phyloP scores from a whole-genome alignment of 805 yeast genomes.

The Barnettozyma botsteinii region DNA sequence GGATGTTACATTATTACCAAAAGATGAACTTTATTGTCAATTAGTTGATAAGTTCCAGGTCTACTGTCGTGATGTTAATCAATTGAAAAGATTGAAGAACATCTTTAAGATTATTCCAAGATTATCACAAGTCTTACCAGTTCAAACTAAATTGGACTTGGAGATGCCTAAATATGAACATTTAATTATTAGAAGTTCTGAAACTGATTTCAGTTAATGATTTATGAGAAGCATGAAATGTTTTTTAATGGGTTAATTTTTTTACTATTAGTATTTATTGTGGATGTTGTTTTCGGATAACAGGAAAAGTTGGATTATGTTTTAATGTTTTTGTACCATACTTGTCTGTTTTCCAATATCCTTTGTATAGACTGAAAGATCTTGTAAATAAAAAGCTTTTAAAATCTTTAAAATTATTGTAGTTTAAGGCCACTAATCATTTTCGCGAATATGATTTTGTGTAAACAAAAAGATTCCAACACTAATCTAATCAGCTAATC shows the following conservation, averaged over 20 bases:
- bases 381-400: too few relatives aligned
- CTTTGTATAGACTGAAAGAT: too few relatives aligned
- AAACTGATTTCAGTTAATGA: neutral
- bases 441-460: too few relatives aligned
- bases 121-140: constrained; percentile 4
- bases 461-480: too few relatives aligned
- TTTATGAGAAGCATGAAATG: neutral
- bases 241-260: too few relatives aligned
- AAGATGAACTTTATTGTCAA: constrained; percentile 20
- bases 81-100: constrained; percentile 9
- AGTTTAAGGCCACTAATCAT: too few relatives aligned
- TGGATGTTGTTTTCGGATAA: neutral
- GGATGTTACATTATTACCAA: constrained; percentile 1
- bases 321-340: too few relatives aligned
- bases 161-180: constrained; percentile 6
- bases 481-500: too few relatives aligned
- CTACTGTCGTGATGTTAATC: constrained; percentile 23
- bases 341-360: too few relatives aligned
- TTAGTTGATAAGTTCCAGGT: constrained; percentile 18
- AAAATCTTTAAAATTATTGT: too few relatives aligned
- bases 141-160: constrained; percentile 1
- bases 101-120: constrained; percentile 7
- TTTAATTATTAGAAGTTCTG: neutral
- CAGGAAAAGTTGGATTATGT: too few relatives aligned
- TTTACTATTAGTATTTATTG: neutral